Percentiles rank a stretch among this genome's conserved stretches.
Evolutionary conservation across 2,329 filamentous ascomycete species (phyloP).

Genomic region (Aplosporella prunicola): DNA sequence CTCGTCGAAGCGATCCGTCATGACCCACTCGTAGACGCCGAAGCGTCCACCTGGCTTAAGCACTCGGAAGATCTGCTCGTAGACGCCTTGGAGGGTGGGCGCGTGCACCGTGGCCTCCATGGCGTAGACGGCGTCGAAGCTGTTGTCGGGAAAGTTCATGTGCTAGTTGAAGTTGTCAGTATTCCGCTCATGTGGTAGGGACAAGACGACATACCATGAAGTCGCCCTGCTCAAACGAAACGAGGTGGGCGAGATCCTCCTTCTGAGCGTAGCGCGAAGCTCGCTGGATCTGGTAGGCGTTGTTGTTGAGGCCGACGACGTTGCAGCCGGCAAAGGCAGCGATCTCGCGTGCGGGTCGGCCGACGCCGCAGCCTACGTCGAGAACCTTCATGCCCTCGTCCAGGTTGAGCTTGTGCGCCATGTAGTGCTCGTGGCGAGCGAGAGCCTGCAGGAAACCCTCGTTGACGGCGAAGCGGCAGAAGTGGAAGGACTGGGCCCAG

Average conservation of each 20-base stretch:
- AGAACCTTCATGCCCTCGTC: constrained; percentile 80
- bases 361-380: constrained; percentile 94
- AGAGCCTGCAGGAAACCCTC: constrained; percentile 88
- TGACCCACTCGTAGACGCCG: constrained; percentile 97
- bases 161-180: constrained; percentile 43
- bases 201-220: constrained; percentile 59
- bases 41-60: constrained; percentile 94
- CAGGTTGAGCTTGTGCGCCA: constrained; percentile 80
- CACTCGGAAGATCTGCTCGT: constrained; percentile 88
- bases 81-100: constrained; percentile 80
- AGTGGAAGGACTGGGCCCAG: constrained; percentile 95
- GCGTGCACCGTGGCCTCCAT: constrained; percentile 97
- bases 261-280: constrained; percentile 77
- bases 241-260: constrained; percentile 69
- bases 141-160: constrained; percentile 89
- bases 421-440: constrained; percentile 94
- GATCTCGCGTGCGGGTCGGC: constrained; percentile 90
- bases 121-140: constrained; percentile 89
- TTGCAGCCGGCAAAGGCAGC: constrained; percentile 89
- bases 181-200: constrained; percentile 7
- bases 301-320: constrained; percentile 92
- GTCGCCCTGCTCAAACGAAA: constrained; percentile 86
- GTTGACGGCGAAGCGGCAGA: constrained; percentile 82
- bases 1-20: constrained; percentile 94
- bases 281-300: constrained; percentile 96